Evolutionary conservation across 192 early-diverging fungal genomes (phyloP).

Genomic region (Fimicolochytrium jonesii): DNA sequence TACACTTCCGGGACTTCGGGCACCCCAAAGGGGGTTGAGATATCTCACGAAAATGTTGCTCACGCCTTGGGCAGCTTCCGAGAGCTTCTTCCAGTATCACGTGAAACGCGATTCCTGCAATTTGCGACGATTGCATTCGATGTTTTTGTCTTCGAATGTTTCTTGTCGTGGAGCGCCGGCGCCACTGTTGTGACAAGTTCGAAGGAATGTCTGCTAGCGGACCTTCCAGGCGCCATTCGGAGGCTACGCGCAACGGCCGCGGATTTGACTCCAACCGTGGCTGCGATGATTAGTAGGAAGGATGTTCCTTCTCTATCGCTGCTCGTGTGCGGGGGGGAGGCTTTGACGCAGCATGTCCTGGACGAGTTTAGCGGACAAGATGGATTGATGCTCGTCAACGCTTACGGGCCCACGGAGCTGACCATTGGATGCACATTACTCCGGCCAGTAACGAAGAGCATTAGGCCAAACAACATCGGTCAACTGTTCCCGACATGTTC

Average conservation of each 20-base stretch:
- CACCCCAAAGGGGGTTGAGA: constrained; percentile 30
- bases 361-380: constrained; percentile 8
- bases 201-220: constrained; percentile 8
- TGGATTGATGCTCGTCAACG: constrained; percentile 7
- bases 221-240: background rate
- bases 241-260: background rate
- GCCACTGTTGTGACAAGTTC: constrained; percentile 2
- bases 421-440: constrained; percentile 22
- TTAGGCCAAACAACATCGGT: constrained; percentile 11
- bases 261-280: constrained; percentile 2
- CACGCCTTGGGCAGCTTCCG: background rate
- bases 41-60: constrained; percentile 13
- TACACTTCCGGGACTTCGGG: constrained; percentile 40
- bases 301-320: constrained; percentile 4
- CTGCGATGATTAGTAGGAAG: background rate
- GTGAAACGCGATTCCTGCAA: background rate
- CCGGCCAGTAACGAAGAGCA: background rate
- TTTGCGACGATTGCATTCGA: constrained; percentile 19
- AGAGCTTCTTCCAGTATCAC: background rate
- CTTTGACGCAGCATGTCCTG: constrained; percentile 16
- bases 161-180: constrained; percentile 17
- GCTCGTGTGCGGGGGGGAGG: constrained; percentile 12
- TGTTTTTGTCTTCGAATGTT: constrained; percentile 21
- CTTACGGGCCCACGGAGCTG: constrained; percentile 27
- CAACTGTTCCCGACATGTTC: constrained; percentile 12